Evolutionary conservation across 2,329 filamentous ascomycete genomes (phyloP).

Genomic region (Pestalotiopsis sp.): DNA sequence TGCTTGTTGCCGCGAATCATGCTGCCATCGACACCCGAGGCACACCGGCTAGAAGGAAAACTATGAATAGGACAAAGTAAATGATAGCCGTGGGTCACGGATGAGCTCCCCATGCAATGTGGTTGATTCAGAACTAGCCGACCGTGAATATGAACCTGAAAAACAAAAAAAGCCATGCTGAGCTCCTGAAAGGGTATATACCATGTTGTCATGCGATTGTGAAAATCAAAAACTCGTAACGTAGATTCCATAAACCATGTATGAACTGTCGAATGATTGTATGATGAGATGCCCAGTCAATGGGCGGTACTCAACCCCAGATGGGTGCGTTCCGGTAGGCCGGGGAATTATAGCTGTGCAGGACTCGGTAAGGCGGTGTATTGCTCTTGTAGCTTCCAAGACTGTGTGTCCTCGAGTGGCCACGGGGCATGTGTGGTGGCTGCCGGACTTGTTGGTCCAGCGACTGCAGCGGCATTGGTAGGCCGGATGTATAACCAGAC

Average conservation of each 20-base stretch:
- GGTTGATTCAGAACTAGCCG: neutral
- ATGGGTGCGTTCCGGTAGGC: conserved; percentile 57
- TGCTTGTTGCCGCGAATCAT: neutral
- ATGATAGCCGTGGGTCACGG: neutral
- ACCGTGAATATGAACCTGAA: neutral
- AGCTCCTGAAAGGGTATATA: neutral
- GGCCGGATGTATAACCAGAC: conserved; percentile 27
- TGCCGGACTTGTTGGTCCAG: conserved; percentile 31
- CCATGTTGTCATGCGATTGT: neutral
- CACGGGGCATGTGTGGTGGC: conserved; percentile 35
- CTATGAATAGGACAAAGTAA: neutral
- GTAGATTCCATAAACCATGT: neutral
- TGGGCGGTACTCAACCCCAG: conserved; percentile 44
- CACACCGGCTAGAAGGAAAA: neutral
- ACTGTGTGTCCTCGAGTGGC: conserved; percentile 41
- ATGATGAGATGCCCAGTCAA: neutral
- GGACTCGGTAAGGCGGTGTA: conserved; percentile 47
- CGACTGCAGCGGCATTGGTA: conserved; percentile 26
- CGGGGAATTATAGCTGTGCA: conserved; percentile 62
- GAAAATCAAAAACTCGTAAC: neutral
- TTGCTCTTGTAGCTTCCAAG: conserved; percentile 30
- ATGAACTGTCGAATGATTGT: neutral
- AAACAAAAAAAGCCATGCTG: neutral
- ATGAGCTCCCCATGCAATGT: neutral
- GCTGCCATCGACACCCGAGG: neutral